phyloP scores from a whole-genome alignment of 305 asterid species.

The Striga hermonthica region DNA sequence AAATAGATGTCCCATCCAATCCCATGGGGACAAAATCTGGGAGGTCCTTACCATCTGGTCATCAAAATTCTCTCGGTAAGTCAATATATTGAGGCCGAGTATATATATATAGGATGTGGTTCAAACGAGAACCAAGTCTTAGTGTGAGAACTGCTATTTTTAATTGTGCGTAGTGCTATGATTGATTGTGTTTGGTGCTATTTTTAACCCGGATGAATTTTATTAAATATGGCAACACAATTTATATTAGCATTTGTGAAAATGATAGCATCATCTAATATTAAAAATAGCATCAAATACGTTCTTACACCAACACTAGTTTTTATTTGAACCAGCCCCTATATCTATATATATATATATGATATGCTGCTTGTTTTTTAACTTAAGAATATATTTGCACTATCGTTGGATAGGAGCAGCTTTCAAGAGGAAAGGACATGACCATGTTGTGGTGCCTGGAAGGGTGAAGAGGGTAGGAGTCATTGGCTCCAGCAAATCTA shows the following conservation, averaged over 20 bases:
- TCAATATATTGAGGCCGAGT: neutral
- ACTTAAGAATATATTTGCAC: slow-evolving; percentile 22
- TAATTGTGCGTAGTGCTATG: no score
- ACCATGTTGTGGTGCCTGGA: slow-evolving; percentile 39
- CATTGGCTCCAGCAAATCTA: slow-evolving; percentile 24
- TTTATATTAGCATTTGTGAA: neutral
- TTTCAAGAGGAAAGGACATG: slow-evolving; percentile 43
- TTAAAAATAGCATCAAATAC: no score
- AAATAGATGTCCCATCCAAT: slow-evolving; percentile 25
- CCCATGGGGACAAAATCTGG: slow-evolving; percentile 12
- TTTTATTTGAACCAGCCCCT: no score
- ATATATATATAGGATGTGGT: no score
- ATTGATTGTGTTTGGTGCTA: no score
- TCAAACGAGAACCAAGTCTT: no score
- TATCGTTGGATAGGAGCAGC: slow-evolving; percentile 31
- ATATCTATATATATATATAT: neutral
- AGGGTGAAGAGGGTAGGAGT: slow-evolving; percentile 38
- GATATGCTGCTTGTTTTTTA: no score
- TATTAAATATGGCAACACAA: no score
- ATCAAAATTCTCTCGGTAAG: slow-evolving; percentile 31
- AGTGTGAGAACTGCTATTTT: slow-evolving; percentile 19
- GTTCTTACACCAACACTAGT: no score
- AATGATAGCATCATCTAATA: no score
- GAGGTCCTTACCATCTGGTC: slow-evolving; percentile 23
- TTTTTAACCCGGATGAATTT: no score